Conservation (phyloP, 176 grass and related monocot species). For the Oryza brachyantha region DNA sequence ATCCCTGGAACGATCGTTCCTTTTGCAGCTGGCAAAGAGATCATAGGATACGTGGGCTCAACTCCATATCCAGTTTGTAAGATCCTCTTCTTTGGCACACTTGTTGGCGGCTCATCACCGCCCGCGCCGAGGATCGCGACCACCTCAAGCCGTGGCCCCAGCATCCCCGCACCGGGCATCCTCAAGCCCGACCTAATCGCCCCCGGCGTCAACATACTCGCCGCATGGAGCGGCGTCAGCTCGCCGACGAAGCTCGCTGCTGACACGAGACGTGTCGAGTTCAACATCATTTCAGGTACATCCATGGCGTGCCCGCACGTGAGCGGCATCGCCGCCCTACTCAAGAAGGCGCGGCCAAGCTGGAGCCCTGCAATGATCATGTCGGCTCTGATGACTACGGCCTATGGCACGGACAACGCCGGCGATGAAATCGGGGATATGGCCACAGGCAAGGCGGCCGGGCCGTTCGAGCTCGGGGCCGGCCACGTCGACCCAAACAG, state of each 20-base stretch:
- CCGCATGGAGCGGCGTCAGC: slow-evolving; percentile 44
- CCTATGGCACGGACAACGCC: slow-evolving; percentile 43
- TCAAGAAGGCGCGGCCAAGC: slow-evolving; percentile 11
- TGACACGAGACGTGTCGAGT: slow-evolving; percentile 39
- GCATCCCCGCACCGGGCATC: slow-evolving; percentile 29
- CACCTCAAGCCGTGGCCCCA: slow-evolving; percentile 54
- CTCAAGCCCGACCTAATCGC: slow-evolving; percentile 59
- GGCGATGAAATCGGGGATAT: slow-evolving; percentile 26
- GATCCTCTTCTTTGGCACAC: slow-evolving; percentile 36
- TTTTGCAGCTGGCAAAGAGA: no score
- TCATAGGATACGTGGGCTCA: slow-evolving; percentile 14
- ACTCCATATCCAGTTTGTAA: slow-evolving; percentile 9
- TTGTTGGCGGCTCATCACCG: slow-evolving; percentile 27
- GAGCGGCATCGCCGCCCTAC: slow-evolving; percentile 59
- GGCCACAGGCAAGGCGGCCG: slow-evolving; percentile 16
- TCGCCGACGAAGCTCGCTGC: slow-evolving; percentile 38
- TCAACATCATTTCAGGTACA: slow-evolving; percentile 70
- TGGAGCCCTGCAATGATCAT: slow-evolving; percentile 50
- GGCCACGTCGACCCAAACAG: slow-evolving; percentile 44
- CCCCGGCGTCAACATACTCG: slow-evolving; percentile 47
- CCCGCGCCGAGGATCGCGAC: slow-evolving; percentile 39
- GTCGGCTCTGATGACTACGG: slow-evolving; percentile 58
- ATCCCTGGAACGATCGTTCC: no score
- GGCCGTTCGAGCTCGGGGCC: slow-evolving; percentile 36
- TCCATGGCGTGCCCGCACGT: slow-evolving; percentile 72